phyloP scores from a whole-genome alignment of 139 green algal species.

The Astrephomene gubernaculifera region DNA sequence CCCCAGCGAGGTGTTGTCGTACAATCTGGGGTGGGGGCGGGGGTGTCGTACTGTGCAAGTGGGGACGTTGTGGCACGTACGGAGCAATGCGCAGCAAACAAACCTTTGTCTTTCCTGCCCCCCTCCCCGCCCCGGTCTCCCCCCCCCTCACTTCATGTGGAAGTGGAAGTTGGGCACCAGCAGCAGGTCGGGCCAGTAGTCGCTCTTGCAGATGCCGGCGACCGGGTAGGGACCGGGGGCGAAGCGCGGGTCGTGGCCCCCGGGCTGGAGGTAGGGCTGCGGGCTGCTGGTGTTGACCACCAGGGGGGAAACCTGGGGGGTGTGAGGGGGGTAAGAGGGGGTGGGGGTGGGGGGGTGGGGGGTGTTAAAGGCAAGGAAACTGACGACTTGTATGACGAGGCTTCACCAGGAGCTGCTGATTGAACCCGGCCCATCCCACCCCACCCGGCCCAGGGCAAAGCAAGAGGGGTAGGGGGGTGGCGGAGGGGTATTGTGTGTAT shows the following conservation, averaged over 20 bases:
- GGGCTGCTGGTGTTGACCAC: constrained; percentile 10
- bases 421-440: too few species aligned
- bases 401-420: too few species aligned
- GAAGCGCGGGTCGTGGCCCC: not conserved
- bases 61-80: not conserved
- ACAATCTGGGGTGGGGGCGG: not conserved
- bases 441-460: too few species aligned
- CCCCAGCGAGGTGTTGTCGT: constrained; percentile 23
- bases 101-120: not conserved
- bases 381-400: too few species aligned
- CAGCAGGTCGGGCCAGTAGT: constrained; percentile 45
- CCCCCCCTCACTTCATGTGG: constrained; percentile 42
- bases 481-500: too few species aligned
- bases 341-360: not conserved
- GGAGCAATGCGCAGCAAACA: not conserved
- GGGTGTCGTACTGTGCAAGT: not conserved
- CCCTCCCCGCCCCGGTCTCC: not conserved
- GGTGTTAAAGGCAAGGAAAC: too few species aligned
- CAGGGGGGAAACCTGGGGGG: not conserved
- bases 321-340: not conserved
- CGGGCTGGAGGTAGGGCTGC: not conserved
- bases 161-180: constrained; percentile 57
- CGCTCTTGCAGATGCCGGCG: constrained; percentile 42
- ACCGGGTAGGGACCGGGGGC: constrained; percentile 29
- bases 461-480: too few species aligned